Evolutionary conservation across 345 rosid genomes (phyloP).

Genomic region (Pugionium dolabratum): DNA sequence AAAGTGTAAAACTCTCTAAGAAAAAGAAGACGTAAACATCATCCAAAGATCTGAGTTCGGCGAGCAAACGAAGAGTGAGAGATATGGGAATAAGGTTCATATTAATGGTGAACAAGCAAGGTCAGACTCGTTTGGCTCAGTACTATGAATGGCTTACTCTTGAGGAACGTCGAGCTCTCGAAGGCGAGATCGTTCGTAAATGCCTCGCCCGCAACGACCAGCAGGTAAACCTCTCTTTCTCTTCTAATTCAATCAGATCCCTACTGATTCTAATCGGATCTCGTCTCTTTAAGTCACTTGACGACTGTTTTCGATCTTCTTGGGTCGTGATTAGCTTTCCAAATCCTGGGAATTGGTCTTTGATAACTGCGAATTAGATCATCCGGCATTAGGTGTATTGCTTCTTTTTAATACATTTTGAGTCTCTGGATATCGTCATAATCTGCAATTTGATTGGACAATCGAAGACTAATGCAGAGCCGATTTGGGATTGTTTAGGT

Average conservation of each 20-base stretch:
- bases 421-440: not conserved
- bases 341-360: slow-evolving; percentile 19
- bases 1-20: too few relatives aligned
- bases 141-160: slow-evolving; percentile 98
- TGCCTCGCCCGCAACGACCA: slow-evolving; percentile 97
- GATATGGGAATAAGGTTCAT: slow-evolving; percentile 93
- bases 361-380: slow-evolving; percentile 12
- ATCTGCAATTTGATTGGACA: not conserved
- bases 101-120: slow-evolving; percentile 99
- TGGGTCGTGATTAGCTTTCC: not conserved
- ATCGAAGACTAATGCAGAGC: slow-evolving; percentile 3
- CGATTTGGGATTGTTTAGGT: not conserved
- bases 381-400: not conserved
- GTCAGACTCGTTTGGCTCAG: slow-evolving; percentile 96
- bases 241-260: slow-evolving; percentile 11
- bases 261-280: slow-evolving; percentile 16
- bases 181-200: slow-evolving; percentile 99
- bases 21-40: too few relatives aligned
- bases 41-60: not conserved
- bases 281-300: slow-evolving; percentile 11
- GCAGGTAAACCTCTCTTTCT: slow-evolving; percentile 53
- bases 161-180: slow-evolving; percentile 96
- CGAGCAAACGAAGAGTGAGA: not conserved
- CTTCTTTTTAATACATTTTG: not conserved
- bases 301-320: not conserved